phyloP scores from a whole-genome alignment of 75 land plant species.

The Larix kaempferi region DNA sequence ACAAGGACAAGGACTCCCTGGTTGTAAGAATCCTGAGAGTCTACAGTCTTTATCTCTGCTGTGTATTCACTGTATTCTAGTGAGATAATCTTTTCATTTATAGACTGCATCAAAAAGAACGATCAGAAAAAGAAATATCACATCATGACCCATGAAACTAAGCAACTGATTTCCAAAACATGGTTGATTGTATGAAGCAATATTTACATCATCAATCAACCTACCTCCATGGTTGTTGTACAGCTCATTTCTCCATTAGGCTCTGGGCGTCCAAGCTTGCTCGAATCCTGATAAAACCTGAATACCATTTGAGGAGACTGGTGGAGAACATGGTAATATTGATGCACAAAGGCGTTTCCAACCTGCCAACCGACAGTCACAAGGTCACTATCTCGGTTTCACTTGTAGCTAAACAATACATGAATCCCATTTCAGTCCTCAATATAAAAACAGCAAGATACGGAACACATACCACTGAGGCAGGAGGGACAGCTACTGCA shows the following conservation, averaged over 20 bases:
- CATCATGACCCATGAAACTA: not conserved
- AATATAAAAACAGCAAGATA: not conserved
- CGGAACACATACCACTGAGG: not conserved
- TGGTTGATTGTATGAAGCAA: no score
- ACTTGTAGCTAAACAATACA: not conserved
- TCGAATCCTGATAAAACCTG: conserved; percentile 54
- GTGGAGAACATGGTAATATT: conserved; percentile 58
- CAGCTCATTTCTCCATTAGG: conserved; percentile 28
- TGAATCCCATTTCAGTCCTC: not conserved
- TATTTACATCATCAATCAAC: not conserved
- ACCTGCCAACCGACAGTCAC: conserved; percentile 25
- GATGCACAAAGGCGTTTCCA: conserved; percentile 58
- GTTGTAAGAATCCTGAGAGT: conserved; percentile 65
- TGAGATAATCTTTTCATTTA: conserved; percentile 55
- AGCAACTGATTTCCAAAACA: not conserved
- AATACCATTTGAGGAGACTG: conserved; percentile 47
- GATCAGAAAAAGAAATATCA: not conserved
- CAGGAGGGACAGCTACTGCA: not conserved
- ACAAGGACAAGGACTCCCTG: conserved; percentile 85
- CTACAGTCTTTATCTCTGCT: conserved; percentile 90
- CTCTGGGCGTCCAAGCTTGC: conserved; percentile 49
- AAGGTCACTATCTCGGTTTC: not conserved
- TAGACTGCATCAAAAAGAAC: conserved; percentile 36
- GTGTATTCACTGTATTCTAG: conserved; percentile 35
- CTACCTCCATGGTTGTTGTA: conserved; percentile 16